These are phyloP conservation scores for Halophytophthora polymorphica DNA, from an alignment of 352 stramenopile genomes.

Conservation along the genomic window DNA sequence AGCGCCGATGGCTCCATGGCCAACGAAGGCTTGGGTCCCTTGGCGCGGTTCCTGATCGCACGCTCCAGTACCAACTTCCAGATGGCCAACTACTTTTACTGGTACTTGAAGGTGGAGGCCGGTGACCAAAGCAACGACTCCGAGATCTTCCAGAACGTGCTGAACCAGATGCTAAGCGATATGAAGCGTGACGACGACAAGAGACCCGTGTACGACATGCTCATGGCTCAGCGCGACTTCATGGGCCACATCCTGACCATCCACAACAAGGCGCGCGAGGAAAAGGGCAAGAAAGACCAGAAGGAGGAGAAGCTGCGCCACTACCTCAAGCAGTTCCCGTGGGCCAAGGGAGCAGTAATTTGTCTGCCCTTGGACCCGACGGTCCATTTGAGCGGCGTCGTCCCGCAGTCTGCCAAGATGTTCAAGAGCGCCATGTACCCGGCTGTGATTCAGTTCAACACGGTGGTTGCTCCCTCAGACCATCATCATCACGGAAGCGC, in stretches of 20 bases:
- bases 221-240: conserved; percentile 91
- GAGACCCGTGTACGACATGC: conserved; percentile 87
- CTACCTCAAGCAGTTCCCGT: conserved; percentile 85
- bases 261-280: conserved; percentile 90
- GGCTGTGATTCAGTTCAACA: conserved; percentile 95
- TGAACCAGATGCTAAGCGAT: conserved; percentile 93
- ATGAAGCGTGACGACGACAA: conserved; percentile 91
- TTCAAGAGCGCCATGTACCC: conserved; percentile 98
- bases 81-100: conserved; percentile 99
- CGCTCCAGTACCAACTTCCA: conserved; percentile 92
- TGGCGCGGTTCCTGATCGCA: conserved; percentile 94
- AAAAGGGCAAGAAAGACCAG: conserved; percentile 93
- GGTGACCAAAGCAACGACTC: conserved; percentile 67
- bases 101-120: conserved; percentile 85
- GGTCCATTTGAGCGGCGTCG: conserved; percentile 86
- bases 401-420: conserved; percentile 92
- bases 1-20: conserved; percentile 41
- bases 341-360: conserved; percentile 74
- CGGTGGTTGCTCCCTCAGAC: conserved; percentile 51
- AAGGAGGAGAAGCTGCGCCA: conserved; percentile 95
- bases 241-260: conserved; percentile 92
- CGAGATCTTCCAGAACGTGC: conserved; percentile 74
- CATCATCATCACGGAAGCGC: conserved; percentile 23
- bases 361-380: conserved; percentile 86
- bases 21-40: conserved; percentile 56